Evolutionary conservation across 805 yeast species (phyloP), one percentile per base, ranked within the genome.

Genomic region (Candida vaughaniae): DNA sequence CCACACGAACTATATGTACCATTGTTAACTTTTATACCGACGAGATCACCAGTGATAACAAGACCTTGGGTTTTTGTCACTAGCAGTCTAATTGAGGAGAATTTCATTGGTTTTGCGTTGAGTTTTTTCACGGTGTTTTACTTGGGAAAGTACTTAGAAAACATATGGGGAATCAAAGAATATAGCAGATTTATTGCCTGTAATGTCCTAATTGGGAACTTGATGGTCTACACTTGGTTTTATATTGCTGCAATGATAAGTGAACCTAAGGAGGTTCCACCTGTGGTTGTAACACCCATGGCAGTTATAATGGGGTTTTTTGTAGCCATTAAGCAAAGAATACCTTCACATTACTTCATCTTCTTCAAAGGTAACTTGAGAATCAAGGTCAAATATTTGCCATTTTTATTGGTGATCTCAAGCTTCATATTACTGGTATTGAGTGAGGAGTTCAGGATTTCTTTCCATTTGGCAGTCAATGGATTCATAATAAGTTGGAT

Each of bases 111-210:
- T 3, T 60, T 71, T 9, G 29, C 63, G 5, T 47, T 65, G 6
- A 58, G 73, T 16, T 48, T 66, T 16, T 39, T 64, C 16, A 53
- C 71, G 11, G 47, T 75, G 9, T 59, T 68, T 35, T 75, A 73
- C 47, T 70, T 83, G 23, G 87, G 86, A 3, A 66, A 74, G 35
- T 83, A 78, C 60, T 70, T 82, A 46, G 90, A 83, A 51, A 70
- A 71, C 42, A 69, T 75, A 26, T 83, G 90, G 89, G 77, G 82
- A 3, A 50, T 76, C 19, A 60, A 52, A 29, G 84, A 78, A 46
- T 61, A 77, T 43, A 48, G 71, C 10, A 66, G 65, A 45, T 82
- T 78, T 52, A 53, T 75, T 6, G 30, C 68, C 6, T 53, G 71
- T 4, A 58, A 57, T 31, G 54, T 67, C 0, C 30, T 66, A 1